Evolutionary conservation across 305 asterid species (phyloP).

Genomic region (Rubia occidens): DNA sequence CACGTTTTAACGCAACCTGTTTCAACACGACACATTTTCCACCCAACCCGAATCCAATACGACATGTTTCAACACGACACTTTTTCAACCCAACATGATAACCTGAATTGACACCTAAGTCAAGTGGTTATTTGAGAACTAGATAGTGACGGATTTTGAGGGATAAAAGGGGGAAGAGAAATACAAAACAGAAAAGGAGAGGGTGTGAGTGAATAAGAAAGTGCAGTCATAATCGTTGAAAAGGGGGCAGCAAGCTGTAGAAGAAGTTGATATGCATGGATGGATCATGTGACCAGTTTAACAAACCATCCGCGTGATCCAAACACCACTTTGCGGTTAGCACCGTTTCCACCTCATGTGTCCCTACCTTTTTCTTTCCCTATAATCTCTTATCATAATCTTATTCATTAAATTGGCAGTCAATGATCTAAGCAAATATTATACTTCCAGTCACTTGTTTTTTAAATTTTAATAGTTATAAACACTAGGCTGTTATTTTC

Average conservation of each 20-base stretch:
- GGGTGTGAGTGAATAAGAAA: neutral
- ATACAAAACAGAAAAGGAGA: neutral
- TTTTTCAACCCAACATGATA: too few species aligned
- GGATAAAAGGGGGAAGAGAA: too few species aligned
- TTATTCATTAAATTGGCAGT: neutral
- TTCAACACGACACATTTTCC: too few species aligned
- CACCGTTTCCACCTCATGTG: neutral
- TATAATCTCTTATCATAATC: neutral
- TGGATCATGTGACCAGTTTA: slow-evolving; percentile 45
- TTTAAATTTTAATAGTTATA: too few species aligned
- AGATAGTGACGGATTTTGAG: too few species aligned
- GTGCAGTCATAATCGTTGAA: slow-evolving; percentile 24
- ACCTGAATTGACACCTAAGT: too few species aligned
- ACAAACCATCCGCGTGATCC: slow-evolving; percentile 32
- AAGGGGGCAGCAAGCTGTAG: slow-evolving; percentile 4
- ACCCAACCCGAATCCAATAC: too few species aligned
- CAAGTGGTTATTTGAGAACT: too few species aligned
- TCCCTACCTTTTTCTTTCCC: slow-evolving; percentile 11
- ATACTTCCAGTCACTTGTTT: neutral
- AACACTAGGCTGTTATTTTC: neutral
- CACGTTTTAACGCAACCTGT: too few species aligned
- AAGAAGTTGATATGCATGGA: slow-evolving; percentile 7
- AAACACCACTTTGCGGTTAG: slow-evolving; percentile 23
- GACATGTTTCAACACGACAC: too few species aligned
- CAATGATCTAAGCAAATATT: neutral